Conservation (phyloP, 345 rosid species). For the Boechera retrofracta region DNA sequence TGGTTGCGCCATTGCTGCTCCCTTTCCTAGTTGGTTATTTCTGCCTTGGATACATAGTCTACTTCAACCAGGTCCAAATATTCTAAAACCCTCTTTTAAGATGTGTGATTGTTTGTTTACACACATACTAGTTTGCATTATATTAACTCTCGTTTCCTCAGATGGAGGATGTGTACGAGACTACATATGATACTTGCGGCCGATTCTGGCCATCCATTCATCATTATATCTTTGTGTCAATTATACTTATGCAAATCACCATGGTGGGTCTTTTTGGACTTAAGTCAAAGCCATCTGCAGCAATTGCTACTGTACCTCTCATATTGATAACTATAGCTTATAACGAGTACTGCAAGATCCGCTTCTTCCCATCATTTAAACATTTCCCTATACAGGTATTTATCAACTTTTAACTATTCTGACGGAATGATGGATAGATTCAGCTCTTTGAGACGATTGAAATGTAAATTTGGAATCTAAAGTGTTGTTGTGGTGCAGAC, state of each 20-base stretch:
- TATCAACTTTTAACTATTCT: not conserved
- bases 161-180: constrained; percentile 81
- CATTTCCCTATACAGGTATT: constrained; percentile 63
- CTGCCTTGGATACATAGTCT: constrained; percentile 77
- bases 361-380: constrained; percentile 80
- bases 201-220: constrained; percentile 79
- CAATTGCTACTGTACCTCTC: constrained; percentile 78
- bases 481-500: constrained; percentile 52
- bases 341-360: constrained; percentile 89
- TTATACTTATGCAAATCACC: constrained; percentile 87
- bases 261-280: constrained; percentile 93
- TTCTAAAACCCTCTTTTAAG: not conserved
- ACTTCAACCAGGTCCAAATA: constrained; percentile 71
- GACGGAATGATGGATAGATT: not conserved
- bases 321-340: constrained; percentile 67
- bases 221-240: constrained; percentile 68
- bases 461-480: not conserved
- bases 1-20: constrained; percentile 78
- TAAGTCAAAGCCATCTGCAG: constrained; percentile 87
- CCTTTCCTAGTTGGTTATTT: constrained; percentile 86
- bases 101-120: not conserved
- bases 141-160: constrained; percentile 41
- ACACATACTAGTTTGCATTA: constrained; percentile 2
- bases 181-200: constrained; percentile 78
- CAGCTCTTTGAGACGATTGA: not conserved